Percentiles rank a stretch among this genome's conserved stretches.
Evolutionary conservation across 306 rosid species (phyloP).

Genomic region (Amphicarpaea edgeworthii): DNA sequence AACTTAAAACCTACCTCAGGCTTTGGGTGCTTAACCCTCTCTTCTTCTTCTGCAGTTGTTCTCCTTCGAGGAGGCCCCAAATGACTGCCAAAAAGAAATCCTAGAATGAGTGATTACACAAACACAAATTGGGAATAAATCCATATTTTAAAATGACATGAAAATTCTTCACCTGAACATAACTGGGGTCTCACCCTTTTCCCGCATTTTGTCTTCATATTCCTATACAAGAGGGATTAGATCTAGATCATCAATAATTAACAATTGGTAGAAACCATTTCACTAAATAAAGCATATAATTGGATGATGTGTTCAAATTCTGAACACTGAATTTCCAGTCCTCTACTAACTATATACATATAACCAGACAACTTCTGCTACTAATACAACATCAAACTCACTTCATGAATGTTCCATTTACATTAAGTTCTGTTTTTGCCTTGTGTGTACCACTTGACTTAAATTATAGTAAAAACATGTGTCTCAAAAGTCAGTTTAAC

Average conservation of each 20-base stretch:
- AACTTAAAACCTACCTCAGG: slow-evolving; percentile 78
- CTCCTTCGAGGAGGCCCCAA: slow-evolving; percentile 93
- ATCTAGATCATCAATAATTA: slow-evolving; percentile 31
- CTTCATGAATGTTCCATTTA: slow-evolving; percentile 20
- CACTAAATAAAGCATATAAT: slow-evolving; percentile 39
- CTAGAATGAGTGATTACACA: slow-evolving; percentile 50
- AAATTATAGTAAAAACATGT: slow-evolving; percentile 12
- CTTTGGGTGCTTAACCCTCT: slow-evolving; percentile 80
- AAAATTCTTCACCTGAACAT: slow-evolving; percentile 86
- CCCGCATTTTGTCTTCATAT: slow-evolving; percentile 85
- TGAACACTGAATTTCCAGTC: not conserved
- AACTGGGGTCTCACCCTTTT: slow-evolving; percentile 95
- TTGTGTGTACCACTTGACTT: slow-evolving; percentile 32
- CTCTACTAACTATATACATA: slow-evolving; percentile 3
- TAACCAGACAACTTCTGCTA: slow-evolving; percentile 35
- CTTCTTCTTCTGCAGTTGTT: slow-evolving; percentile 95
- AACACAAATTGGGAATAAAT: slow-evolving; percentile 43
- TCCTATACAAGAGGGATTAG: slow-evolving; percentile 69
- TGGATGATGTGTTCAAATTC: not conserved
- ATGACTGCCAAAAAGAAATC: slow-evolving; percentile 71
- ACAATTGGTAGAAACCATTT: slow-evolving; percentile 19
- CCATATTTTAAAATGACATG: slow-evolving; percentile 27
- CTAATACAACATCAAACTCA: slow-evolving; percentile 33
- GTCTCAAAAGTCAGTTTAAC: slow-evolving; percentile 23
- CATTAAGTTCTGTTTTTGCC: slow-evolving; percentile 12